Conservation (phyloP, 2,329 filamentous ascomycete genomes). For the Pseudofabraea citricarpa region DNA sequence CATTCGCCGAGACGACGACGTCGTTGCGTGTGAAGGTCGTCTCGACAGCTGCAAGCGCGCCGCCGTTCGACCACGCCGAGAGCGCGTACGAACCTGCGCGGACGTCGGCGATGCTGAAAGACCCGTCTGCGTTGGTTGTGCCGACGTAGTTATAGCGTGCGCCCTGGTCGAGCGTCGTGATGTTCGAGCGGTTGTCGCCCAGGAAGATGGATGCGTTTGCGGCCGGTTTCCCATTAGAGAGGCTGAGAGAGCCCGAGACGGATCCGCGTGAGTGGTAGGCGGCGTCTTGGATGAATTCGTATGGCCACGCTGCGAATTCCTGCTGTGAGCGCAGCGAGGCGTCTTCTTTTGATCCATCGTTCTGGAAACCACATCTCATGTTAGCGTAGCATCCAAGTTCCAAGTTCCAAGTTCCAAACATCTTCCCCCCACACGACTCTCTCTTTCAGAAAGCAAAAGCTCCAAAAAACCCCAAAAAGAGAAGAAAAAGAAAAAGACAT, state of each 20-base stretch:
- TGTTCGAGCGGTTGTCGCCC: conserved; percentile 38
- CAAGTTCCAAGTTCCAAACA: too few species aligned
- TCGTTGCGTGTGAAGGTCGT: conserved; percentile 38
- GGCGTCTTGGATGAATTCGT: conserved; percentile 40
- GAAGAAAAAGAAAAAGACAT: conserved; percentile 28
- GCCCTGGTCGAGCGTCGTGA: conserved; percentile 42
- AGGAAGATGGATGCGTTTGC: conserved; percentile 43
- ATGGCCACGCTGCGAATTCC: conserved; percentile 41
- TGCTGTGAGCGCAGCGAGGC: conserved; percentile 31
- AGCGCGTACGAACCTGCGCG: conserved; percentile 39
- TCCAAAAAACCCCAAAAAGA: not conserved
- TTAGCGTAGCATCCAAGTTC: conserved; percentile 9
- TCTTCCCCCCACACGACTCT: too few species aligned
- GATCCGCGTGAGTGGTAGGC: conserved; percentile 41
- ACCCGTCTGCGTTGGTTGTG: conserved; percentile 36
- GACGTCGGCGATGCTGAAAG: conserved; percentile 39
- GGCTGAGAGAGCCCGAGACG: conserved; percentile 35
- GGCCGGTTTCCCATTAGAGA: conserved; percentile 43
- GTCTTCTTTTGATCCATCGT: conserved; percentile 40
- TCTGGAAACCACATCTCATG: conserved; percentile 15
- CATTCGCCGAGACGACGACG: conserved; percentile 30
- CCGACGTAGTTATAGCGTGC: conserved; percentile 43
- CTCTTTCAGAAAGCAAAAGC: too few species aligned
- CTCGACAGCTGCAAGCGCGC: conserved; percentile 37
- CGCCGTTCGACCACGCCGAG: conserved; percentile 45